Conservation (phyloP, 164 flowering plant species). For the Berberis thunbergii region DNA sequence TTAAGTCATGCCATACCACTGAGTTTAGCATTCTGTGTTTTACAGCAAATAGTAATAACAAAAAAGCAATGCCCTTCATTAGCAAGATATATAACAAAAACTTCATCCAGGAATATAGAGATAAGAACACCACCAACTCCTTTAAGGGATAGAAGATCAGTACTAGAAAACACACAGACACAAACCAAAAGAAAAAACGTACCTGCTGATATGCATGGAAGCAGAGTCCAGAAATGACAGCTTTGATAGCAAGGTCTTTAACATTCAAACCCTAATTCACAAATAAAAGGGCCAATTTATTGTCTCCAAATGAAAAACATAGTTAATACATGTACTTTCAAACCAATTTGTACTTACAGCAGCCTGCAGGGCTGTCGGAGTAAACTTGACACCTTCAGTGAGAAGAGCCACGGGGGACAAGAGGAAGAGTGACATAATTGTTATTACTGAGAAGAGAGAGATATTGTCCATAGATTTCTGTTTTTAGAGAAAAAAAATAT, state of each 20-base stretch:
- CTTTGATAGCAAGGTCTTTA: conserved; percentile 40
- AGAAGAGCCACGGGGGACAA: conserved; percentile 46
- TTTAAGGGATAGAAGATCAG: neutral
- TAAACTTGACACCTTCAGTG: conserved; percentile 63
- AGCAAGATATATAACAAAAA: too few relatives aligned
- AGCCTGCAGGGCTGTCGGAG: conserved; percentile 59
- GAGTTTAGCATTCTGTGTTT: too few relatives aligned
- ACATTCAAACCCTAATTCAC: conserved; percentile 61
- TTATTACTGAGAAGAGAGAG: conserved; percentile 65
- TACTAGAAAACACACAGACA: neutral
- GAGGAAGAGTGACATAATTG: conserved; percentile 57
- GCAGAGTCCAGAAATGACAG: conserved; percentile 79
- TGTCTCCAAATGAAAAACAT: neutral
- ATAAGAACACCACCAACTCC: too few relatives aligned
- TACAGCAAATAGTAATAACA: too few relatives aligned
- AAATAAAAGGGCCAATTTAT: neutral
- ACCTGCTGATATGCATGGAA: conserved; percentile 99
- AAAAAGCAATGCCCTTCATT: too few relatives aligned
- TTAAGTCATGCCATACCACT: too few relatives aligned
- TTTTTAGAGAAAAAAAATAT: conserved; percentile 5
- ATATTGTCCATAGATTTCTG: conserved; percentile 90
- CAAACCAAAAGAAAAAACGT: conserved; percentile 8
- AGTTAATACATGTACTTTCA: neutral
- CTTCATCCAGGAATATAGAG: too few relatives aligned
- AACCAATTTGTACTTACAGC: conserved; percentile 37